Evolutionary conservation across 2,329 filamentous ascomycete genomes (phyloP).

Genomic region (Thielaviopsis populi): DNA sequence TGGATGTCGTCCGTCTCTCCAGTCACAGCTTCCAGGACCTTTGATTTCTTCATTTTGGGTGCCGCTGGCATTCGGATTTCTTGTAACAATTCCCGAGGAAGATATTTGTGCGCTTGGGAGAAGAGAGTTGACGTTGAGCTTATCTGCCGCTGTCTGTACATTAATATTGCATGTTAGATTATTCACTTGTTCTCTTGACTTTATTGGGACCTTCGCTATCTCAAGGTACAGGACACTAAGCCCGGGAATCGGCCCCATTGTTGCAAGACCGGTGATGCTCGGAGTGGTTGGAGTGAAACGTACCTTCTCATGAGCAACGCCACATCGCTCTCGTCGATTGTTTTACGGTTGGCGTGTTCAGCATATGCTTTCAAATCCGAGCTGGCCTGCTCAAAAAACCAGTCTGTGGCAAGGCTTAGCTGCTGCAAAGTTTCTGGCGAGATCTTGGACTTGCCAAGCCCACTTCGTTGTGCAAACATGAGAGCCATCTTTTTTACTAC

Average conservation of each 20-base stretch:
- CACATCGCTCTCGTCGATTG: slow-evolving; percentile 74
- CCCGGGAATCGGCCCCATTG: too few species aligned
- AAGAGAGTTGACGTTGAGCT: slow-evolving; percentile 60
- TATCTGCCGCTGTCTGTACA: slow-evolving; percentile 59
- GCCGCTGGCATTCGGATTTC: slow-evolving; percentile 59
- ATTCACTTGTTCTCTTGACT: background rate
- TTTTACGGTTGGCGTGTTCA: slow-evolving; percentile 66
- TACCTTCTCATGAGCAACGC: slow-evolving; percentile 72
- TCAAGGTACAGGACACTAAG: background rate
- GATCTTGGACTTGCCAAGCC: slow-evolving; percentile 51
- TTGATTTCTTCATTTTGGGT: slow-evolving; percentile 34
- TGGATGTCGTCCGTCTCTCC: slow-evolving; percentile 30
- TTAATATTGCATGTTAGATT: slow-evolving; percentile 22
- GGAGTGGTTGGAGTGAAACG: slow-evolving; percentile 23
- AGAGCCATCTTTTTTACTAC: slow-evolving; percentile 62
- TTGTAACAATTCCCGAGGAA: slow-evolving; percentile 70
- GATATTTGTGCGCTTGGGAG: slow-evolving; percentile 66
- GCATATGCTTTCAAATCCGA: slow-evolving; percentile 70
- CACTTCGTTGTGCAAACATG: slow-evolving; percentile 52
- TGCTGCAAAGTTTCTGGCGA: slow-evolving; percentile 58
- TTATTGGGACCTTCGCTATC: background rate
- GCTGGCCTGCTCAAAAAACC: slow-evolving; percentile 80
- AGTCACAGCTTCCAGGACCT: slow-evolving; percentile 19
- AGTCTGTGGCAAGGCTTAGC: slow-evolving; percentile 68
- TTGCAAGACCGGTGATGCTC: too few species aligned